phyloP scores from a whole-genome alignment of 164 flowering plant genomes.

The Tetracentron sinense region DNA sequence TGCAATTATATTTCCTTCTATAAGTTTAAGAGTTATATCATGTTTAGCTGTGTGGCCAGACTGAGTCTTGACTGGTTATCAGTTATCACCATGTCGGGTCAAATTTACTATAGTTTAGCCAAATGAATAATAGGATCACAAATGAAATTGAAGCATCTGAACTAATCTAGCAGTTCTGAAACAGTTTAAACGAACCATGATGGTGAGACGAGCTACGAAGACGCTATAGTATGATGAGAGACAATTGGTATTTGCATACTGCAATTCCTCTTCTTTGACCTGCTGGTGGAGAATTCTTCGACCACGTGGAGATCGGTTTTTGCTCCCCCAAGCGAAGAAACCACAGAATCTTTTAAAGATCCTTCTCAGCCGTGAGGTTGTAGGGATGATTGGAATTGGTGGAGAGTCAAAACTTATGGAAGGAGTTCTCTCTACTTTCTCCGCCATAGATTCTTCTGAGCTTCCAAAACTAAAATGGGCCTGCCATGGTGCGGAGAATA shows the following conservation, averaged over 20 bases:
- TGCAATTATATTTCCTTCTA: too few relatives aligned
- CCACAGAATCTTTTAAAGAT: constrained; percentile 26
- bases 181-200: constrained; percentile 54
- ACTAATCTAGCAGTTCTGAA: too few relatives aligned
- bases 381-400: constrained; percentile 20
- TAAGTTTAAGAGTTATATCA: too few relatives aligned
- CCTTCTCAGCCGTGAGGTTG: constrained; percentile 21
- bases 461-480: too few relatives aligned
- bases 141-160: too few relatives aligned
- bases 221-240: constrained; percentile 91
- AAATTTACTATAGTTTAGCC: too few relatives aligned
- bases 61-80: too few relatives aligned
- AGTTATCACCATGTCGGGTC: too few relatives aligned
- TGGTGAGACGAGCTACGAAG: constrained; percentile 88
- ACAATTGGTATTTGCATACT: constrained; percentile 48
- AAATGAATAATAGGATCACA: too few relatives aligned
- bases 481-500: neutral
- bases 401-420: constrained; percentile 30
- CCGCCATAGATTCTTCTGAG: constrained; percentile 17
- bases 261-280: constrained; percentile 56
- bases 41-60: too few relatives aligned
- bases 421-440: too few relatives aligned
- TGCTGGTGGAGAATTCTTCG: constrained; percentile 40
- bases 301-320: constrained; percentile 22
- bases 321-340: constrained; percentile 22